Evolutionary conservation across 2,329 filamentous ascomycete species (phyloP), one percentile per base, ranked within the genome.

Genomic region (Diaporthe australafricana): DNA sequence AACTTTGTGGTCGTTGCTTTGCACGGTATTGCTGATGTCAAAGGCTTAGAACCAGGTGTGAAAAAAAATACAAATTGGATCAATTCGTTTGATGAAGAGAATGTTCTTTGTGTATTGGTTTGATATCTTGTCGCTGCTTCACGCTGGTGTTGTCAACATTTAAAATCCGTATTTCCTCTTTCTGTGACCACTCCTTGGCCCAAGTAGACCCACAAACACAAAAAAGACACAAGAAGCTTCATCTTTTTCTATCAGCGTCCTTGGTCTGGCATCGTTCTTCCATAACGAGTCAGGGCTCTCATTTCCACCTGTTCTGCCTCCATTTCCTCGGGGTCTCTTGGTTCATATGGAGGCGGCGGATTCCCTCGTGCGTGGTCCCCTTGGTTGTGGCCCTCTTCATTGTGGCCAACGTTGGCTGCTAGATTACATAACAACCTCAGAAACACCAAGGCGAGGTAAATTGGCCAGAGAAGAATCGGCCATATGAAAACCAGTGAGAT

Each of bases 121-220:
- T 38, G 20, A 48, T 48, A 48, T 48, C 20, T 35, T 2, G 32
- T 25, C 60, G 60, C 42, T 48, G 42, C 42, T 63, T 63, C 7
- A 63, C 57, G 42, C 40, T 63, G 57, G 30, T 47, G 57, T n/a
- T 63, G 57, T 35, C 35, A 42, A 30, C 17, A 11, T 27, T 47
- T 27, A 22, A 2, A 63, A 2, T 27, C 27, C 25, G 9, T 22
- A 20, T 16, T 20, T 7, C n/a, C 11, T 17, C 22, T 3, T 25
- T n/a, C 42, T 11, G 6, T 22, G n/a, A 48, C 8, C 40, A 25
- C 25, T 38, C 22, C 3, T 27, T 16, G 53, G 38, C 56, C 40
- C 38, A 30, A 14, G 11, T 32, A 27, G 22, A 42, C 22, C 16
- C 16, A 22, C 16, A 16, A 38, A 22, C 0, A 30, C 25, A 52